phyloP scores from a whole-genome alignment of 148 eudicot species.

The Euryodendron excelsum region DNA sequence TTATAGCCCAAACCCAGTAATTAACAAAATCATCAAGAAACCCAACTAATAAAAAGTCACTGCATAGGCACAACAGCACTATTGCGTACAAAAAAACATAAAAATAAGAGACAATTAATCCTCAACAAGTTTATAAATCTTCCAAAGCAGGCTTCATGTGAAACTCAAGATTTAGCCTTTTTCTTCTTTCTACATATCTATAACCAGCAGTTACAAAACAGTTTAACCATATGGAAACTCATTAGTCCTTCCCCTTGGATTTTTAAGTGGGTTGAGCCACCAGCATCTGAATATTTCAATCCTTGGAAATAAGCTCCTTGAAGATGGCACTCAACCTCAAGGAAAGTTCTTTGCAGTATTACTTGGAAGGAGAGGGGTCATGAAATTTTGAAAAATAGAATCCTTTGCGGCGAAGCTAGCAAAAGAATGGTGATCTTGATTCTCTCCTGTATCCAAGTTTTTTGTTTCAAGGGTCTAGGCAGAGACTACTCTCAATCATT shows the following conservation, averaged over 20 bases:
- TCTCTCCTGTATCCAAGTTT: not conserved
- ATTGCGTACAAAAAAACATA: no score
- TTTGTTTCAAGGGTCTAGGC: not conserved
- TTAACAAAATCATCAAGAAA: not conserved
- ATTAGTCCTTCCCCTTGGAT: not conserved
- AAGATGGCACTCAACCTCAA: not conserved
- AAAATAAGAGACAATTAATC: not conserved
- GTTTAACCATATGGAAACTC: slow-evolving; percentile 5
- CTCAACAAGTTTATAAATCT: not conserved
- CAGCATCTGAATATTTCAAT: not conserved
- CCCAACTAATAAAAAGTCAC: not conserved
- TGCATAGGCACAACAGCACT: no score
- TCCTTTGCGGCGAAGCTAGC: not conserved
- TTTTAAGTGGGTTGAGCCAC: not conserved
- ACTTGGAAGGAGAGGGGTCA: not conserved
- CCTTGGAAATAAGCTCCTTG: not conserved
- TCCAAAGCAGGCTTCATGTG: not conserved
- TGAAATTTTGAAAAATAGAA: not conserved
- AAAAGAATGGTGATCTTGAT: not conserved
- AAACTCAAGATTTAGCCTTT: not conserved
- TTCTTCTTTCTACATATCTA: no score
- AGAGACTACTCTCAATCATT: not conserved
- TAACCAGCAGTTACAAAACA: no score
- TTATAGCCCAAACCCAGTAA: not conserved
- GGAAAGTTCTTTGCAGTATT: no score